Conservation (phyloP, 768 basidiomycete genomes). For the Tylopilus balloui region DNA sequence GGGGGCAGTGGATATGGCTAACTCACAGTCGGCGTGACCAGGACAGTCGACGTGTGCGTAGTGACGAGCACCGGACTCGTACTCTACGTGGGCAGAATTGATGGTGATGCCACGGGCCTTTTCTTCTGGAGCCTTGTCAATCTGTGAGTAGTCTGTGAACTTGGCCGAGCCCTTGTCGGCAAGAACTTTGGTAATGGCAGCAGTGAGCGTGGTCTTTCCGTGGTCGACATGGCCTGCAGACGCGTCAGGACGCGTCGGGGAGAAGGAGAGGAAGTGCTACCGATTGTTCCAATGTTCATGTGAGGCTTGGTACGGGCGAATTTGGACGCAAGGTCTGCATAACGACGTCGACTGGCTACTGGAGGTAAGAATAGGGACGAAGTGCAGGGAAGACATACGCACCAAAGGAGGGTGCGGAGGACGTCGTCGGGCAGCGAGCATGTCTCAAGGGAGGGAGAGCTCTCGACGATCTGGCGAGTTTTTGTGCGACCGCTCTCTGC, state of each 20-base stretch:
- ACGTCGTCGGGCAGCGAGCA: conserved; percentile 14
- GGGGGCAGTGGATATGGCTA: background rate
- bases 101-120: conserved; percentile 99
- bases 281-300: conserved; percentile 95
- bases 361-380: background rate
- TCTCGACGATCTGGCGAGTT: background rate
- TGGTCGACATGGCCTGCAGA: conserved; percentile 86
- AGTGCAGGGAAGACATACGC: background rate
- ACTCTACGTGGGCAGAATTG: conserved; percentile 97
- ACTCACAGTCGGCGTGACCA: conserved; percentile 89
- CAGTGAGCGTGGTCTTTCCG: conserved; percentile 96
- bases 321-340: conserved; percentile 59
- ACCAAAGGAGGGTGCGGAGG: conserved; percentile 14
- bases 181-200: conserved; percentile 92
- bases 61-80: conserved; percentile 85
- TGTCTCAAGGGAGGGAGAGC: background rate
- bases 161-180: conserved; percentile 64
- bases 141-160: conserved; percentile 95
- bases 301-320: conserved; percentile 80
- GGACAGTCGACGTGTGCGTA: conserved; percentile 99
- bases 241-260: conserved; percentile 18
- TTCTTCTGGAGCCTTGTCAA: conserved; percentile 99
- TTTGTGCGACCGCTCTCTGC: conserved; percentile 10
- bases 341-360: conserved; percentile 44
- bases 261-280: conserved; percentile 31